Evolutionary conservation across 2,329 filamentous ascomycete species (phyloP), one percentile per base, ranked within the genome.

Genomic region (Penicillium nordicum): DNA sequence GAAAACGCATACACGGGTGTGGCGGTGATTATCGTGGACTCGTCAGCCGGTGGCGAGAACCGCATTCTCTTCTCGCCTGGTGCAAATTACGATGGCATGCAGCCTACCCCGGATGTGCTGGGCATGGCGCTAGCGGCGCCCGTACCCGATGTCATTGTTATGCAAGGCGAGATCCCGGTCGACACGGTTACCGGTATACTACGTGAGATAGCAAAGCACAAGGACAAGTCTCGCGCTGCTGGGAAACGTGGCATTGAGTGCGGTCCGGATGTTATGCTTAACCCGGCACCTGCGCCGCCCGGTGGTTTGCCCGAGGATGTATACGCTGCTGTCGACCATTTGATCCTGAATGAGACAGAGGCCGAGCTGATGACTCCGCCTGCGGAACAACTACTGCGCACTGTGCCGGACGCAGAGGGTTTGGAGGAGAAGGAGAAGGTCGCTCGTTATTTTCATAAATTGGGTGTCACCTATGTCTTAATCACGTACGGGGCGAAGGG

Each of bases 301-400:
- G 81, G 86, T 43, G 73, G 77, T 9, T 75, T 96, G 4, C 91
- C 90, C 1, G 78, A 79, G 0, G 80, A 84, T 29, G 85, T 84
- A 9, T 94, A 89, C 69, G 65, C 72, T 7, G 84, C 83, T 1
- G 81, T 97, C 32, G 85, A 86, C 41, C 90, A 96, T 67, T 79
- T 97, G 42, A 84, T 97, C 49, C 84, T 97, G 66, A 97, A 97
- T 69, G 92, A 97, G 78, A 94, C 88, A 1, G 92, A 97, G 77
- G 90, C 92, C 2, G 83, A 86, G 9, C 83, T 92, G 48, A 81
- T 96, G 53, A 86, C 84, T 0, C 84, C 83, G 1, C 78, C 78
- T 53, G 65, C 72, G 10, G 68, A 70, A 34, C 65, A 70, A 54
- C 49, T 73, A 18, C 57, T 67, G 7, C 59, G 59, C 3, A 56